phyloP scores from a whole-genome alignment of 73 alveolate species.

The Paramecium biaurelia region DNA sequence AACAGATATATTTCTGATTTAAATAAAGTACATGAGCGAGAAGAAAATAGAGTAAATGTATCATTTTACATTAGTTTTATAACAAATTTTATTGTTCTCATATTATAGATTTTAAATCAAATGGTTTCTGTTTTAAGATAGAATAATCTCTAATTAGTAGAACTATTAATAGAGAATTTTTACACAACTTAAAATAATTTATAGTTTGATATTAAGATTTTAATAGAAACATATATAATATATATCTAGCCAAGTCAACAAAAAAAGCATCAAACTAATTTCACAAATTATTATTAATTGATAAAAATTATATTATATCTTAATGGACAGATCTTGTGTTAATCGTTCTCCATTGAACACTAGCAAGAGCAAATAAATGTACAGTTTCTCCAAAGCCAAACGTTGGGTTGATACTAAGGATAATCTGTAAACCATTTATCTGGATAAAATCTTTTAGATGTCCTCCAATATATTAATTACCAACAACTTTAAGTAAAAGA shows the following conservation, averaged over 20 bases:
- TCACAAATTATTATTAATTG: neutral
- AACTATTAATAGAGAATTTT: neutral
- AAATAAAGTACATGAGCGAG: too few relatives aligned
- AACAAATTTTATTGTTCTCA: too few relatives aligned
- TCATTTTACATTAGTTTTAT: too few relatives aligned
- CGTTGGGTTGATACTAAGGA: neutral
- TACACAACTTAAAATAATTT: neutral
- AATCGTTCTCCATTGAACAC: neutral
- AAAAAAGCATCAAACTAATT: neutral
- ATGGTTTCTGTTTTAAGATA: too few relatives aligned
- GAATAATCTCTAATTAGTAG: neutral
- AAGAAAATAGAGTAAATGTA: neutral
- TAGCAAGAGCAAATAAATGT: neutral
- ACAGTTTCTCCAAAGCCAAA: neutral
- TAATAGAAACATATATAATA: too few relatives aligned
- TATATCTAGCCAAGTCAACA: too few relatives aligned
- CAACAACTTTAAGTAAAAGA: slow-evolving; percentile 55
- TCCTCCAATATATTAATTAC: slow-evolving; percentile 56
- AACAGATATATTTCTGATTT: neutral
- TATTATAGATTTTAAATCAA: too few relatives aligned
- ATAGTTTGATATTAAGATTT: neutral
- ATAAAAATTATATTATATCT: neutral
- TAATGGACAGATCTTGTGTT: neutral
- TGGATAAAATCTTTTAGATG: neutral
- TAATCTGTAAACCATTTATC: neutral